These are phyloP conservation scores for Oryza officinalis DNA, from an alignment of 176 grass and related monocot species.

Conservation along the genomic window DNA sequence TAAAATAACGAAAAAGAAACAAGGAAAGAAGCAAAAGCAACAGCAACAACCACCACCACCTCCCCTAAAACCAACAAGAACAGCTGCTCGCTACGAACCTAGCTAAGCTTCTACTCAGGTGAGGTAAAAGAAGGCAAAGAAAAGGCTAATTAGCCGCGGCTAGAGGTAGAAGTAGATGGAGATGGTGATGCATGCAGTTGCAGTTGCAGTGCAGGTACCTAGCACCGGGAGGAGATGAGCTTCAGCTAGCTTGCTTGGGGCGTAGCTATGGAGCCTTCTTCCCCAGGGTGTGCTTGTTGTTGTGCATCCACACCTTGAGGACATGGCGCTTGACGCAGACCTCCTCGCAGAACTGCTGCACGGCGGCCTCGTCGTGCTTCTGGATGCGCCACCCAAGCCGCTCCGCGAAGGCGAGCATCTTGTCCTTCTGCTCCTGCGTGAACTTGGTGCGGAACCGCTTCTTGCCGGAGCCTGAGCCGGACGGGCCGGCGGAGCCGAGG, in stretches of 20 bases:
- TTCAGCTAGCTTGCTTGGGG: neutral
- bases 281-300: slow-evolving; percentile 88
- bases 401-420: slow-evolving; percentile 91
- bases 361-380: slow-evolving; percentile 93
- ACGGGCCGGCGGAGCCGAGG: slow-evolving; percentile 44
- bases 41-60: neutral
- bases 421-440: slow-evolving; percentile 92
- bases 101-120: slow-evolving; percentile 15
- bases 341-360: slow-evolving; percentile 96
- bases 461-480: slow-evolving; percentile 61
- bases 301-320: slow-evolving; percentile 97
- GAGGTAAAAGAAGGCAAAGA: neutral
- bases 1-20: neutral
- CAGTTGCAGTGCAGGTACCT: slow-evolving; percentile 21
- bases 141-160: slow-evolving; percentile 18
- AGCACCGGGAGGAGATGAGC: neutral
- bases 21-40: neutral
- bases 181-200: slow-evolving; percentile 8
- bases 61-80: slow-evolving; percentile 41
- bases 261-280: slow-evolving; percentile 57
- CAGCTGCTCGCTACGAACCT: slow-evolving; percentile 31
- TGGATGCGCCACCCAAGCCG: slow-evolving; percentile 85
- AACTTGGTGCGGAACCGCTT: slow-evolving; percentile 93
- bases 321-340: slow-evolving; percentile 73
- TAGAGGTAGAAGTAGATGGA: neutral